phyloP scores from a whole-genome alignment of 148 eudicot species.

The Nepenthes gracilis region DNA sequence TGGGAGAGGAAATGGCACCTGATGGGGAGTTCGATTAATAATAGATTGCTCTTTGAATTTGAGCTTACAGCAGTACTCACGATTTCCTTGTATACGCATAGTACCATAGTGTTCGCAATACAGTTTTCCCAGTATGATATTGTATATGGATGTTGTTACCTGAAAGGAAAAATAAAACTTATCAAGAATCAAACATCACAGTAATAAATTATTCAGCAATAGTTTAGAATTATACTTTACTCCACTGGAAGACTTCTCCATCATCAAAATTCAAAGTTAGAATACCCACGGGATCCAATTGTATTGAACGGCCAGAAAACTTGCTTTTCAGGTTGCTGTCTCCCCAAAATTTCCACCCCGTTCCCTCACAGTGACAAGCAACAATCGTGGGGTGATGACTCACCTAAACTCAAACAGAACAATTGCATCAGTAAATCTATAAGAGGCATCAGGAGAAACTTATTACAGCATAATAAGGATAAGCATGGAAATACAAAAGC shows the following conservation, averaged over 20 bases:
- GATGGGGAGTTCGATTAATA: constrained; percentile 88
- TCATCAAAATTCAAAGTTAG: constrained; percentile 85
- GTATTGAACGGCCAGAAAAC: constrained; percentile 97
- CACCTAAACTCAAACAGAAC: constrained; percentile 32
- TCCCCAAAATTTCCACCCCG: constrained; percentile 86
- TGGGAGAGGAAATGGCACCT: constrained; percentile 27
- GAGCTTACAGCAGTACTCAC: constrained; percentile 57
- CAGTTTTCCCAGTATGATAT: constrained; percentile 82
- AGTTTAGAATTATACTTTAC: constrained; percentile 41
- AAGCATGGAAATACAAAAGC: background rate
- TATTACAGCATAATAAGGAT: too few relatives aligned
- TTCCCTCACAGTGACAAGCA: constrained; percentile 94
- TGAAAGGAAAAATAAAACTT: constrained; percentile 14
- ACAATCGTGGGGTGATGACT: constrained; percentile 96
- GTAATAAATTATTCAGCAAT: background rate
- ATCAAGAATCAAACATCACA: background rate
- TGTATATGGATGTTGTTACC: constrained; percentile 95
- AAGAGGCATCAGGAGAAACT: background rate
- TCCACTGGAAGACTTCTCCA: constrained; percentile 94
- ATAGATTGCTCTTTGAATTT: constrained; percentile 95
- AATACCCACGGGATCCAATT: constrained; percentile 87
- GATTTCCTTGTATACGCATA: constrained; percentile 80
- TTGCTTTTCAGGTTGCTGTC: constrained; percentile 92
- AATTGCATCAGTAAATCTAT: background rate
- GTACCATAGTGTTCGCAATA: constrained; percentile 93